These are phyloP conservation scores for Wickerhamiella dianesei DNA, from an alignment of 805 yeast genomes.

Conservation along the genomic window DNA sequence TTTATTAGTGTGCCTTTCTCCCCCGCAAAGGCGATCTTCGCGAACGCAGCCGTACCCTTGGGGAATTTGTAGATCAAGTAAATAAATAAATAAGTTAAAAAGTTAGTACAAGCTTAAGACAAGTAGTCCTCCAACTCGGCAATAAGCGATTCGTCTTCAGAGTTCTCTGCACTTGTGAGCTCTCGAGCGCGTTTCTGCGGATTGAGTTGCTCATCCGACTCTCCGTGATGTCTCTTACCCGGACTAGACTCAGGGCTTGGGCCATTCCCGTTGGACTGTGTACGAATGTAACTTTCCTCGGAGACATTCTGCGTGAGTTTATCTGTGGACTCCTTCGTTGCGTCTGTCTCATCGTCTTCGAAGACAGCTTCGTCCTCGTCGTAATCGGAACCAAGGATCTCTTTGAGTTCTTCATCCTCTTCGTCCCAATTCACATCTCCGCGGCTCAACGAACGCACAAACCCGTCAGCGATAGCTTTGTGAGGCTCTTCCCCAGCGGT, in stretches of 20 bases:
- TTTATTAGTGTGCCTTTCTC: no score
- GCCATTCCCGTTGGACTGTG: no score
- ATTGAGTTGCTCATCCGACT: neutral
- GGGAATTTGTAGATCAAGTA: no score
- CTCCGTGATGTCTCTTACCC: no score
- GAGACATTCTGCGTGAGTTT: no score
- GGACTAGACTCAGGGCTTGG: no score
- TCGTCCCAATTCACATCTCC: constrained; percentile 35
- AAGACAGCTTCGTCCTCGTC: constrained; percentile 16
- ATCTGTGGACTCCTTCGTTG: no score
- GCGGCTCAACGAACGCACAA: constrained; percentile 17
- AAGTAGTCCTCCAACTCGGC: neutral
- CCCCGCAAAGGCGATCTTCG: no score
- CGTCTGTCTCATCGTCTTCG: constrained; percentile 5
- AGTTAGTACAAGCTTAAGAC: neutral
- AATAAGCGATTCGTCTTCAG: neutral
- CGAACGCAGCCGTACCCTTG: no score
- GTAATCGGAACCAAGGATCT: constrained; percentile 29
- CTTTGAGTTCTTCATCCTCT: constrained; percentile 43
- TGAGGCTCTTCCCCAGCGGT: constrained; percentile 31
- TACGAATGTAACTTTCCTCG: no score
- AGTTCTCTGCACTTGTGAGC: neutral
- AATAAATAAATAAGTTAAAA: neutral
- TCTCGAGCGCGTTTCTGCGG: neutral
- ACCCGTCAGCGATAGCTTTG: constrained; percentile 33